Evolutionary conservation across 2,329 filamentous ascomycete species (phyloP), one percentile per base, ranked within the genome.

Genomic region (Colletotrichum tabaci): DNA sequence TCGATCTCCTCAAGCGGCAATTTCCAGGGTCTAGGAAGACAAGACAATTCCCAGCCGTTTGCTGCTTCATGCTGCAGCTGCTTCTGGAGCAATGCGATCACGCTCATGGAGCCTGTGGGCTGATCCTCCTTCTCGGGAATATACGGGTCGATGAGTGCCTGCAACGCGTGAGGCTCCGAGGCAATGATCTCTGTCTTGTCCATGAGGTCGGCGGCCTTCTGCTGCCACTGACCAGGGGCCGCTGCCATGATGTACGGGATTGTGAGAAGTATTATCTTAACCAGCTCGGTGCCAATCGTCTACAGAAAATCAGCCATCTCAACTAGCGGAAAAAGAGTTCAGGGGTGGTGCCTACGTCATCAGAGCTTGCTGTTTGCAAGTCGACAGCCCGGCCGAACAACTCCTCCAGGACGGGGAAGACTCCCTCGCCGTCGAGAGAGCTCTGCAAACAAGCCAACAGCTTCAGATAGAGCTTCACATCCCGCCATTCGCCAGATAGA

Each of bases 171-270:
- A 13, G 94, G 93, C 74, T 96, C 95, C 2, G 93, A 94, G 13
- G 96, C 95, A 76, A 98, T 97, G 74, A 98, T 94, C 67, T 96
- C 95, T 2, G 96, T 98, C 86, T 97, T 98, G 75, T 97, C 94
- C 80, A 99, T 91, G 64, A 98, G 86, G 57, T 93, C 91, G 1
- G 88, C 87, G 2, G 94, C 95, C 78, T 93, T 93, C 74, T 93
- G 87, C 76, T 92, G 90, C 78, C 93, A 91, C 61, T 91, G 90
- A 4, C 87, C 86, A 4, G 93, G 92, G 0, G 92, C 89, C 3
- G 93, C 90, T 12, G 92, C 90, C 87, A 98, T 91, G 66, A 94
- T 87, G 80, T 98, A 99, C 0, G 96, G 96, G 70, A 99, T 93
- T 0, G 96, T 98, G 60, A 98, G 90, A 55, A 98, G 90, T 75